Evolutionary conservation across 768 basidiomycete species (phyloP), one percentile per base, ranked within the genome.

Genomic region (Mycena olivaceomarginata): DNA sequence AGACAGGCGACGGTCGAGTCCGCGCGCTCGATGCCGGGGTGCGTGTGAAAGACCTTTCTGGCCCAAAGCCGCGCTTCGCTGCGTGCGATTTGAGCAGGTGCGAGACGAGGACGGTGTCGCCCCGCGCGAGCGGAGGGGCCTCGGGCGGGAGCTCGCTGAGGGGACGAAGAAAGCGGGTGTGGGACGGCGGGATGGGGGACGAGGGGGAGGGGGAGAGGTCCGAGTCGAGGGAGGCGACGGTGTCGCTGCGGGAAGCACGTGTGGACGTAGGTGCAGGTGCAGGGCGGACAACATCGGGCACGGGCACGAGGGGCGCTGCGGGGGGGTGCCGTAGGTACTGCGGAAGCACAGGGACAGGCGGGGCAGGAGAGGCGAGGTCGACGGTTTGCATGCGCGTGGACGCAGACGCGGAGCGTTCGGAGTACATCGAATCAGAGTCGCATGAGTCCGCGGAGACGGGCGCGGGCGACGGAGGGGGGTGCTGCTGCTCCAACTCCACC

Each of bases 361-460:
- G 62, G 15, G 65, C 46, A 4, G 67, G 64, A 8, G 69, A 69
- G 40, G 48, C 37, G 59, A 78, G 70, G 45, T 53, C 64, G 43
- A 77, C 6, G 39, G 65, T 77, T 25, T 68, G 71, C 72, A 69
- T 74, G 70, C 63, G 76, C n/a, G 40, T 22, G 48, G 63, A 65
- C 22, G 39, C 25, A 25, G 70, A 53, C 5, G 78, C 75, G 18
- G 78, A 77, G 48, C 57, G 65, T 57, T 67, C 22, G 43, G 78
- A 79, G 70, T 79, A 79, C 62, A 66, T 41, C 12, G 77, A 79
- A 31, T 69, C 74, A 18, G 78, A 76, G 41, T 78, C 77, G 16
- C 70, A 40, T 5, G 68, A 72, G 46, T 6, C 66, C 20, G 69
- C 18, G 13, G 77, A 75, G 37, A 13, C n/a, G 25, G 69, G 68